A percentile compares a stretch with the other conserved stretches of the same genome.
These are phyloP conservation scores for Trichoderma harzianum DNA, from an alignment of 2,329 filamentous ascomycete species.

Conservation along the genomic window DNA sequence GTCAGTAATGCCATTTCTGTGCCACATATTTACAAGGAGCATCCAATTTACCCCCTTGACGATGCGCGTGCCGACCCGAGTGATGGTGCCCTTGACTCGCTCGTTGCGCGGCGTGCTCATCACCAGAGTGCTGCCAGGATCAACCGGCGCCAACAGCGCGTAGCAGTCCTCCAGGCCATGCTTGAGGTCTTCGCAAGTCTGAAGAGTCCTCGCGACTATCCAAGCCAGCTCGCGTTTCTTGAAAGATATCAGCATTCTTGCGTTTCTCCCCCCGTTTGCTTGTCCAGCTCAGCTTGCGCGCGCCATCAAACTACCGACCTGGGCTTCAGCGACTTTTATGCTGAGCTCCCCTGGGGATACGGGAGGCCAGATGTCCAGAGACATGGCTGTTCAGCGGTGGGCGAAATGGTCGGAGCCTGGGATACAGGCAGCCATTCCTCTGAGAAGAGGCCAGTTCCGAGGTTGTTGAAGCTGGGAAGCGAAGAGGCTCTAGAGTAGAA, in stretches of 20 bases:
- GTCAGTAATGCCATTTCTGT: background rate
- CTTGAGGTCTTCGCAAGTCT: conserved; percentile 49
- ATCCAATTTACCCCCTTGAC: conserved; percentile 72
- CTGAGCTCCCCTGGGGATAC: conserved; percentile 50
- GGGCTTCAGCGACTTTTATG: conserved; percentile 46
- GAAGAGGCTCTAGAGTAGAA: background rate
- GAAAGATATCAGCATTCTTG: conserved; percentile 29
- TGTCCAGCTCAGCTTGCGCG: background rate
- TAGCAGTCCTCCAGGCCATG: conserved; percentile 84
- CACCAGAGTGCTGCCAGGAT: conserved; percentile 83
- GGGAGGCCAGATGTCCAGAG: conserved; percentile 57
- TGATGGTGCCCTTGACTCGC: conserved; percentile 87
- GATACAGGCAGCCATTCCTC: conserved; percentile 18
- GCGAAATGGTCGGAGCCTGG: conserved; percentile 13
- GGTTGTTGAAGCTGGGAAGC: background rate
- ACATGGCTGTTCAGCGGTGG: conserved; percentile 40
- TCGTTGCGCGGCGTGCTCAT: conserved; percentile 85
- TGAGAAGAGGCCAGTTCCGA: conserved; percentile 10
- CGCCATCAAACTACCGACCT: conserved; percentile 39
- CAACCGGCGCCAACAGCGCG: conserved; percentile 76
- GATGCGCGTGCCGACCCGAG: conserved; percentile 83
- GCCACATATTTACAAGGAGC: background rate
- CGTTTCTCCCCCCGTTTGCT: background rate
- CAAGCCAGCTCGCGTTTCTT: conserved; percentile 54
- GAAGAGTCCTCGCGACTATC: conserved; percentile 50